Evolutionary conservation across 768 basidiomycete genomes (phyloP).

Genomic region (Trametes villosa): DNA sequence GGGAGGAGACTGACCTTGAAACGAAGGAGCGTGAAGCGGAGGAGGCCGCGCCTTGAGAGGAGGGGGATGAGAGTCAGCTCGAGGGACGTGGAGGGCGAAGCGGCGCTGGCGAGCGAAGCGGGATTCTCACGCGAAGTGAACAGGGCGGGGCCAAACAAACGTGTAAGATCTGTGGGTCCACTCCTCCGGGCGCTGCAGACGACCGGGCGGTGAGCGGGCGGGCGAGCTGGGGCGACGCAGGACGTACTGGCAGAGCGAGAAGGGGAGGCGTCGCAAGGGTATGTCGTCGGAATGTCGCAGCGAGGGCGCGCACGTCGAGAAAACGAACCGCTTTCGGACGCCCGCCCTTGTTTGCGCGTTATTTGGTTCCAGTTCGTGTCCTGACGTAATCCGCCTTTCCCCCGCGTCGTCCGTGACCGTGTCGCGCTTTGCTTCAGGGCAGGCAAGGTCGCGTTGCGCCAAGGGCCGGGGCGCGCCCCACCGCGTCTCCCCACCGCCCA

Average conservation of each 20-base stretch:
- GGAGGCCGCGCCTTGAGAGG: constrained; percentile 67
- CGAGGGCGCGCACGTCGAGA: constrained; percentile 1
- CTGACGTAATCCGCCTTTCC: constrained; percentile 35
- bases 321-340: constrained; percentile 16
- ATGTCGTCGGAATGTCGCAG: constrained; percentile 28
- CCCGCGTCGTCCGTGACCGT: constrained; percentile 13
- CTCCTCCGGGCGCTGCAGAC: constrained; percentile 11
- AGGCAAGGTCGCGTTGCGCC: constrained; percentile 19
- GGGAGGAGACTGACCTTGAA: constrained; percentile 48
- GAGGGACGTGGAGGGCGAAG: constrained; percentile 28
- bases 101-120: constrained; percentile 28
- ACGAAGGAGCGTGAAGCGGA: constrained; percentile 66
- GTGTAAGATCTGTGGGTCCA: constrained; percentile 59
- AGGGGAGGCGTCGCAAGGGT: constrained; percentile 29
- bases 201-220: background rate
- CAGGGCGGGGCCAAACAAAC: constrained; percentile 28
- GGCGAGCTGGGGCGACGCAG: background rate
- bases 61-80: constrained; percentile 35
- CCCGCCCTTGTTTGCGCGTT: constrained; percentile 42
- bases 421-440: constrained; percentile 20
- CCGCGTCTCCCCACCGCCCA: too few species aligned
- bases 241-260: background rate
- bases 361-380: constrained; percentile 59
- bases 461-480: too few species aligned
- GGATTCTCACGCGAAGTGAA: constrained; percentile 33